phyloP scores from a whole-genome alignment of 2,329 filamentous ascomycete genomes.

The Chaetomiaceae sp. region DNA sequence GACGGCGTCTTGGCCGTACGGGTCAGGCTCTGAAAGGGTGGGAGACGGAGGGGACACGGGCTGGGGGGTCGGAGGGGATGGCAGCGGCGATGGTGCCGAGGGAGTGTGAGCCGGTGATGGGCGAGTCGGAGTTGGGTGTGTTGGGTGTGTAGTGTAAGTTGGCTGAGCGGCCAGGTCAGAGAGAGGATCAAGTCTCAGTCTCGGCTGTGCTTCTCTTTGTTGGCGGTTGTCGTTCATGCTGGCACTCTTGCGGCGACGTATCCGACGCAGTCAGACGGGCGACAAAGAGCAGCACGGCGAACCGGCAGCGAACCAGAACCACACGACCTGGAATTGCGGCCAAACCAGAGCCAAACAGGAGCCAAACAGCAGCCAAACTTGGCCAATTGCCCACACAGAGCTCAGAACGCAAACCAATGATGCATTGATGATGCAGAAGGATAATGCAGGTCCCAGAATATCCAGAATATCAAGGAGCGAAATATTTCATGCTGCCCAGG shows the following conservation, averaged over 20 bases:
- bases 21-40: slow-evolving; percentile 33
- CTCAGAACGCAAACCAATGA: slow-evolving; percentile 16
- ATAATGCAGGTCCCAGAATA: slow-evolving; percentile 25
- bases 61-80: neutral
- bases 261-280: slow-evolving; percentile 1
- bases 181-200: slow-evolving; percentile 15
- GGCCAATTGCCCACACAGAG: slow-evolving; percentile 34
- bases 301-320: too few species aligned
- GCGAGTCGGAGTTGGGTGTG: neutral
- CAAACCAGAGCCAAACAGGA: slow-evolving; percentile 31
- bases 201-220: slow-evolving; percentile 23
- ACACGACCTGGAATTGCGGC: too few species aligned
- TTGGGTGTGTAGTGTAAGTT: neutral
- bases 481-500: slow-evolving; percentile 30
- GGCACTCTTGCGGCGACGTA: too few species aligned
- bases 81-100: neutral
- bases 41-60: slow-evolving; percentile 27
- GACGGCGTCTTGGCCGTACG: slow-evolving; percentile 42
- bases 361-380: slow-evolving; percentile 11
- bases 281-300: too few species aligned
- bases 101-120: too few species aligned
- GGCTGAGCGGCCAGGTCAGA: neutral
- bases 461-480: slow-evolving; percentile 25
- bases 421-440: slow-evolving; percentile 29
- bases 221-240: slow-evolving; percentile 37